These are phyloP conservation scores for Tetramitus jugosus DNA, from an alignment of 208 protist genomes.

Conservation along the genomic window DNA sequence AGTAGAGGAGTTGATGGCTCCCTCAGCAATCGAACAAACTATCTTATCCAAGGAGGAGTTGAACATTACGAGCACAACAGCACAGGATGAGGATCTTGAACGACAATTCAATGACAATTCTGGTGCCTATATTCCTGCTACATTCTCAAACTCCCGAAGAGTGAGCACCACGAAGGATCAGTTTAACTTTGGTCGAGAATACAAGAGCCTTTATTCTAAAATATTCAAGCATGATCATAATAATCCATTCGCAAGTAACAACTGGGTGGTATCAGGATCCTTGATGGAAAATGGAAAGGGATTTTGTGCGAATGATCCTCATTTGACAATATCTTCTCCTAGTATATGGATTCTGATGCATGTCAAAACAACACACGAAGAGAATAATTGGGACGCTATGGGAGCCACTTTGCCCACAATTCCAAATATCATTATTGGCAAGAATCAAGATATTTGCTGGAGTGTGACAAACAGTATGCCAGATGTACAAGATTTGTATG, in stretches of 20 bases:
- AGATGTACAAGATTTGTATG: constrained; percentile 15
- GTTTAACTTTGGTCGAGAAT: background rate
- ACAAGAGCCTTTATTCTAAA: background rate
- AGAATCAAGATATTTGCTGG: constrained; percentile 19
- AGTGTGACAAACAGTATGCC: background rate
- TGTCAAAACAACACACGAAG: background rate
- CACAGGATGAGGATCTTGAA: no score
- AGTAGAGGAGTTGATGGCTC: background rate
- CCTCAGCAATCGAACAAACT: background rate
- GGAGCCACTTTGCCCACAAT: background rate
- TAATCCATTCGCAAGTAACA: constrained; percentile 7
- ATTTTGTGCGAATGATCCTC: background rate
- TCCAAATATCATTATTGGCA: constrained; percentile 14
- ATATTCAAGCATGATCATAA: background rate
- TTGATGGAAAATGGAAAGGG: background rate
- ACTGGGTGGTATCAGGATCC: background rate
- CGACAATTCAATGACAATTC: background rate
- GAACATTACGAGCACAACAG: background rate
- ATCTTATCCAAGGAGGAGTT: background rate
- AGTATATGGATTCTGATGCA: background rate
- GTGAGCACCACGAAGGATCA: background rate
- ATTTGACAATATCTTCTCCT: constrained; percentile 1
- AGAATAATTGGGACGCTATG: background rate
- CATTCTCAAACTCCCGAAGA: no score
- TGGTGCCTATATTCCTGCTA: background rate